These are phyloP conservation scores for Westerdykella aurantiaca DNA, from an alignment of 2,329 filamentous ascomycete genomes.

Conservation along the genomic window DNA sequence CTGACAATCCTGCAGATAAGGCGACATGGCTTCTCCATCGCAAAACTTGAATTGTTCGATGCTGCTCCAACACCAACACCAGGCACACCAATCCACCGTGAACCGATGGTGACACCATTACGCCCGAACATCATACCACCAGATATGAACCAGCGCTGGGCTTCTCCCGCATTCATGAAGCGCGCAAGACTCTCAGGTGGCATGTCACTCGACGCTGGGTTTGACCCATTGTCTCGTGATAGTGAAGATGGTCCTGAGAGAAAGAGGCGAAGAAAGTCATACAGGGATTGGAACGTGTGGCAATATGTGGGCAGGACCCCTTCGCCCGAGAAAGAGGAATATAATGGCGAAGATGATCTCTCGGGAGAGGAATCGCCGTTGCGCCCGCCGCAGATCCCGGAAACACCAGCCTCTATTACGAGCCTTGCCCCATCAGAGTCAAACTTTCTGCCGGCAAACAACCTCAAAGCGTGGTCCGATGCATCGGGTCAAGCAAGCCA, in stretches of 20 bases:
- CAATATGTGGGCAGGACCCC: constrained; percentile 65
- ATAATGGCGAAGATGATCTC: constrained; percentile 5
- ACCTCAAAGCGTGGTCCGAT: neutral
- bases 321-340: constrained; percentile 53
- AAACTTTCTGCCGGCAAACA: neutral
- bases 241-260: constrained; percentile 53
- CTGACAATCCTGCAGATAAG: constrained; percentile 35
- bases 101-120: constrained; percentile 2
- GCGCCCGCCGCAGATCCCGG: constrained; percentile 17
- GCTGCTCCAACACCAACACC: constrained; percentile 23
- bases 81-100: constrained; percentile 17
- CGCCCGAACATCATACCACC: neutral
- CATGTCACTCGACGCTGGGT: constrained; percentile 56
- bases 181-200: constrained; percentile 64
- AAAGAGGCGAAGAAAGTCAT: constrained; percentile 66
- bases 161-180: constrained; percentile 72
- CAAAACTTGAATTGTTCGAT: constrained; percentile 50
- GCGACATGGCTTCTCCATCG: constrained; percentile 44
- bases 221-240: constrained; percentile 63
- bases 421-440: neutral
- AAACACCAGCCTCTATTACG: constrained; percentile 23
- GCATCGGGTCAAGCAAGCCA: neutral
- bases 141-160: constrained; percentile 45
- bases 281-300: constrained; percentile 65
- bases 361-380: constrained; percentile 14